Evolutionary conservation across 768 basidiomycete genomes (phyloP).

Genomic region (Suillus americanus): DNA sequence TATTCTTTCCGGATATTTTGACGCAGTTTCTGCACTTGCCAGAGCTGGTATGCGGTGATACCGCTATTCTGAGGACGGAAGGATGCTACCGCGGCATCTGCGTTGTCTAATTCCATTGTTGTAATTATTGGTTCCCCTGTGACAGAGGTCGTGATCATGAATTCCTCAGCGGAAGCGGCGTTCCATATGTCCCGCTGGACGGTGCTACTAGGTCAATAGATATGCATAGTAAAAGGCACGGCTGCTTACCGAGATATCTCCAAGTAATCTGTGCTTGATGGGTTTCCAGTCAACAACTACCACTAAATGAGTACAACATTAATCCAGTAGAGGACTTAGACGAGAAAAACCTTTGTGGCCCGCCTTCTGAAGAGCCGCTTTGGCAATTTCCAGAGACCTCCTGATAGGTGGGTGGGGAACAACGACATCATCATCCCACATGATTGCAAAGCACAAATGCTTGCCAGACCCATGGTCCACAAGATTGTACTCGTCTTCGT

Average conservation of each 20-base stretch:
- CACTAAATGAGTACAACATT: not conserved
- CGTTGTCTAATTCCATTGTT: constrained; percentile 41
- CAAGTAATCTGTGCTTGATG: constrained; percentile 49
- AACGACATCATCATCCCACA: constrained; percentile 64
- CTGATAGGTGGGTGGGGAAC: constrained; percentile 63
- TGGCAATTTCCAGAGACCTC: constrained; percentile 56
- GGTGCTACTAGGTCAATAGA: not conserved
- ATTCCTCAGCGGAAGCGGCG: constrained; percentile 52
- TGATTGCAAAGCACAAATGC: constrained; percentile 54
- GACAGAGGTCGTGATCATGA: constrained; percentile 30
- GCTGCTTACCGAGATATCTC: constrained; percentile 39
- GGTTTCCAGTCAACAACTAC: constrained; percentile 73
- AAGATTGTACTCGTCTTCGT: constrained; percentile 57
- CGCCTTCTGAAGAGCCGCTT: constrained; percentile 53
- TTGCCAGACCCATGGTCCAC: constrained; percentile 55
- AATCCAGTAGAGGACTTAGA: not conserved
- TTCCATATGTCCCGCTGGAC: constrained; percentile 41
- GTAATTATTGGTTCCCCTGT: constrained; percentile 56
- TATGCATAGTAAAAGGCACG: constrained; percentile 11
- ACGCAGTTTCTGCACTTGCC: constrained; percentile 58
- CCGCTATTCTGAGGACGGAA: constrained; percentile 30
- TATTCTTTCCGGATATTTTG: constrained; percentile 53
- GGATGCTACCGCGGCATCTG: constrained; percentile 18
- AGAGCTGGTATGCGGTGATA: constrained; percentile 60
- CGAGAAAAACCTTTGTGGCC: constrained; percentile 60